Evolutionary conservation across 2,329 filamentous ascomycete genomes (phyloP).

Genomic region (Oidium heveae): DNA sequence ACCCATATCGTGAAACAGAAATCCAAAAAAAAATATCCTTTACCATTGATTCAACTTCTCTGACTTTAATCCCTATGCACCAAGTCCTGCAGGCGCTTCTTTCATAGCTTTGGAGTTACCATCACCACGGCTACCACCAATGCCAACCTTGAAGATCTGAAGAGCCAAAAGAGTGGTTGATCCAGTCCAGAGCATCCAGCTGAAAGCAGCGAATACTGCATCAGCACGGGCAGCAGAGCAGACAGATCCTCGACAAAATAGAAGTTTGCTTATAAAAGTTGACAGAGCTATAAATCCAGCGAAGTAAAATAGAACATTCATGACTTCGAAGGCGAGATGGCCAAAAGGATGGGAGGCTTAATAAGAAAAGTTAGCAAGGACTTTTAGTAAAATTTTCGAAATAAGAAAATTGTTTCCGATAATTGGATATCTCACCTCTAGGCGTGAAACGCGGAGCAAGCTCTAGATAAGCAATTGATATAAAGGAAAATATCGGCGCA

Average conservation of each 20-base stretch:
- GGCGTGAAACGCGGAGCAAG: conserved; percentile 19
- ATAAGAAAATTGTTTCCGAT: too few relatives aligned
- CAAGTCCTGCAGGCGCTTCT: conserved; percentile 7
- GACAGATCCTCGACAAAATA: conserved; percentile 30
- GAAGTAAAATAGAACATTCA: conserved; percentile 32
- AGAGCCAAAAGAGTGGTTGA: conserved; percentile 22
- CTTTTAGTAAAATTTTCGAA: neutral
- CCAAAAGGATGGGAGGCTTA: conserved; percentile 23
- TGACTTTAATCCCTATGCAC: conserved; percentile 1
- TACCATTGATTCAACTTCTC: too few relatives aligned
- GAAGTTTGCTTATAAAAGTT: conserved; percentile 27
- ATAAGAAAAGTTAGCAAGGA: too few relatives aligned
- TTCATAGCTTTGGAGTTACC: conserved; percentile 10
- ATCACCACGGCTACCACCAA: conserved; percentile 11
- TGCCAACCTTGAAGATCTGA: conserved; percentile 21
- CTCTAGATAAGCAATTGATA: conserved; percentile 29
- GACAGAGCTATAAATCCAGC: conserved; percentile 31
- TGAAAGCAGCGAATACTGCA: conserved; percentile 26
- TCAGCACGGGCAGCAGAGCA: conserved; percentile 29
- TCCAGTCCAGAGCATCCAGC: conserved; percentile 27
- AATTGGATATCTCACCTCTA: conserved; percentile 6
- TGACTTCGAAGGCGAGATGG: conserved; percentile 22
- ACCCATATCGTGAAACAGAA: too few relatives aligned
- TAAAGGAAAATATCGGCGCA: conserved; percentile 25
- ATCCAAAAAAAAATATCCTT: too few relatives aligned